phyloP scores from a whole-genome alignment of 345 rosid species.

The Lepidium didymum region DNA sequence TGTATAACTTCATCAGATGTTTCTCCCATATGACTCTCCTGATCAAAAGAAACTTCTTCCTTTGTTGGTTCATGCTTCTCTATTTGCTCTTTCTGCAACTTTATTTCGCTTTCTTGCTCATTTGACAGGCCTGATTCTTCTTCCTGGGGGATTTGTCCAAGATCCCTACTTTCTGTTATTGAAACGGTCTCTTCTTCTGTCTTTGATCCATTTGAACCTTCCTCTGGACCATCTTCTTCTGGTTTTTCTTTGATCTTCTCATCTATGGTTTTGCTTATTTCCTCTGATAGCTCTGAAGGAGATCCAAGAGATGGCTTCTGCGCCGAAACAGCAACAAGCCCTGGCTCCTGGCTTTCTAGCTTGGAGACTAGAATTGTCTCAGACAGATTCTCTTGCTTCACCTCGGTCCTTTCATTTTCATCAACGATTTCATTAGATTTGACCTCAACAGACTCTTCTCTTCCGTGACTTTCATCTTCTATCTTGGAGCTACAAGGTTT shows the following conservation, averaged over 20 bases:
- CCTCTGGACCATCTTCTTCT: slow-evolving; percentile 12
- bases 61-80: neutral
- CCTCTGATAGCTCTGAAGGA: slow-evolving; percentile 9
- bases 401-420: neutral
- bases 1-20: neutral
- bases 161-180: neutral
- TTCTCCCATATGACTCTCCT: neutral
- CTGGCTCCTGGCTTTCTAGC: neutral
- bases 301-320: neutral
- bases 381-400: neutral
- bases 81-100: neutral
- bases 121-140: neutral
- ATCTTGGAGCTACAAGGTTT: neutral
- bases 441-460: neutral
- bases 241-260: slow-evolving; percentile 1
- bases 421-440: neutral
- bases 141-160: neutral
- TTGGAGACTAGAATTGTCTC: neutral
- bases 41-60: neutral
- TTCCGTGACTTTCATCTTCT: slow-evolving; percentile 12
- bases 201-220: neutral
- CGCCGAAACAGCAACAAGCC: too few relatives aligned
- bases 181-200: neutral
- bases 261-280: slow-evolving; percentile 4
- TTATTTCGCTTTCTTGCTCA: neutral